A percentile compares a stretch with the other conserved stretches of the same genome.
These are phyloP conservation scores for Trichomonascus vanleenenianus DNA, from an alignment of 805 yeast genomes.

Conservation along the genomic window DNA sequence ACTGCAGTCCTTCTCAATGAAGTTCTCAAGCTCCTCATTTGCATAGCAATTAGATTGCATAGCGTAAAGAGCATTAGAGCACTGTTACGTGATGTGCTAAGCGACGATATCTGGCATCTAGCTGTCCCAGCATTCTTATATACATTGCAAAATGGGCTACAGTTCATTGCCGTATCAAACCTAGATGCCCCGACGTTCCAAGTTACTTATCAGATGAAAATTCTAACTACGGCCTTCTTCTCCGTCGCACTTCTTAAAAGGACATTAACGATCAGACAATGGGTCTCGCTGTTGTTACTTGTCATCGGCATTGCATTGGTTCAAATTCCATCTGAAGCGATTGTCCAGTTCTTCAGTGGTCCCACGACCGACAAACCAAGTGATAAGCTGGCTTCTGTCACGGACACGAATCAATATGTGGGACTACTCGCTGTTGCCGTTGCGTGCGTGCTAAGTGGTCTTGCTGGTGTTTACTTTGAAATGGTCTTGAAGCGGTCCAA, in stretches of 20 bases:
- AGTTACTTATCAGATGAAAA: constrained; percentile 35
- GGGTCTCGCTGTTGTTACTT: constrained; percentile 30
- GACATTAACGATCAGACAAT: constrained; percentile 25
- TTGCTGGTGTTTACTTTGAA: constrained; percentile 36
- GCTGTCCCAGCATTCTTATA: constrained; percentile 33
- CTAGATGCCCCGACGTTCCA: constrained; percentile 35
- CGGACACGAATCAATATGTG: constrained; percentile 17
- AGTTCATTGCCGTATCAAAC: constrained; percentile 34
- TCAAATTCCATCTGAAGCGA: constrained; percentile 27
- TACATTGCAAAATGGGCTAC: constrained; percentile 32
- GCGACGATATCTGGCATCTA: constrained; percentile 31
- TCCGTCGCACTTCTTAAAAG: constrained; percentile 30
- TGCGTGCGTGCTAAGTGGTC: constrained; percentile 32
- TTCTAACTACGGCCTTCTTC: constrained; percentile 34
- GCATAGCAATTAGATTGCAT: constrained; percentile 16
- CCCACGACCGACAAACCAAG: too few species aligned
- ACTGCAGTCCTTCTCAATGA: constrained; percentile 35
- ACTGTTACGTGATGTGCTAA: constrained; percentile 23
- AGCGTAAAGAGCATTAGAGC: neutral
- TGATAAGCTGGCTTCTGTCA: too few species aligned
- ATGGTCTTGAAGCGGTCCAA: constrained; percentile 31
- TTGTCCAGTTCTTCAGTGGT: too few species aligned
- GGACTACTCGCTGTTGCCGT: constrained; percentile 31
- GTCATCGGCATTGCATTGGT: constrained; percentile 33
- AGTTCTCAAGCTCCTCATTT: constrained; percentile 27